Conservation (phyloP, 345 rosid genomes). For the Brassica rapa region DNA sequence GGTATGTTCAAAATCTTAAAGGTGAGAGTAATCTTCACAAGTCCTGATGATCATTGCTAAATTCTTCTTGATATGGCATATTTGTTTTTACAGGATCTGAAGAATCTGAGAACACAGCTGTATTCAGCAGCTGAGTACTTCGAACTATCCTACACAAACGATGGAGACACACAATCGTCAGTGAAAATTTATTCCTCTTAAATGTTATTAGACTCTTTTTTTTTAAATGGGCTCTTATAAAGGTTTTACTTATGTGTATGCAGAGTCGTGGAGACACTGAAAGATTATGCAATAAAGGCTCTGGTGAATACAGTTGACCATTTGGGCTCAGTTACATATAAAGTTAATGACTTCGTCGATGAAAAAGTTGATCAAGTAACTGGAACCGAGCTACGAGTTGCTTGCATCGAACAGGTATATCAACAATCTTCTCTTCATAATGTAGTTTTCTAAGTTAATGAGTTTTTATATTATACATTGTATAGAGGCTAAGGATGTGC, state of each 20-base stretch:
- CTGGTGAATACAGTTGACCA: constrained; percentile 95
- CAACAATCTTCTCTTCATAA: not conserved
- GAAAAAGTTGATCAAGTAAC: constrained; percentile 86
- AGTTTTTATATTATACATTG: not conserved
- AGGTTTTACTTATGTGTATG: constrained; percentile 21
- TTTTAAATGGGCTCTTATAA: not conserved
- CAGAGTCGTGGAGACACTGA: constrained; percentile 90
- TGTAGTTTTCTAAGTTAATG: not conserved
- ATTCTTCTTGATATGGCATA: not conserved
- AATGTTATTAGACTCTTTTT: not conserved
- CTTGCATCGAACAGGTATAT: constrained; percentile 84
- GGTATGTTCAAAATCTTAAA: constrained; percentile 40
- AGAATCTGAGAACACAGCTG: constrained; percentile 77
- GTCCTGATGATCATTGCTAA: not conserved
- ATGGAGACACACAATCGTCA: constrained; percentile 84
- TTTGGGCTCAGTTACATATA: constrained; percentile 87
- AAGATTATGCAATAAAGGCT: constrained; percentile 90
- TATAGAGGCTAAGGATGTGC: constrained; percentile 79
- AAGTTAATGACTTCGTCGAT: constrained; percentile 80
- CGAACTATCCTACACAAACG: constrained; percentile 78
- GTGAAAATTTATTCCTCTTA: constrained; percentile 22
- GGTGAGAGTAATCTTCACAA: not conserved
- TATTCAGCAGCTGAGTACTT: constrained; percentile 97
- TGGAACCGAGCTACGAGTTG: constrained; percentile 70
- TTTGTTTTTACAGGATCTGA: constrained; percentile 63